Evolutionary conservation across 2,329 filamentous ascomycete species (phyloP).

Genomic region (Penicillium sp.): DNA sequence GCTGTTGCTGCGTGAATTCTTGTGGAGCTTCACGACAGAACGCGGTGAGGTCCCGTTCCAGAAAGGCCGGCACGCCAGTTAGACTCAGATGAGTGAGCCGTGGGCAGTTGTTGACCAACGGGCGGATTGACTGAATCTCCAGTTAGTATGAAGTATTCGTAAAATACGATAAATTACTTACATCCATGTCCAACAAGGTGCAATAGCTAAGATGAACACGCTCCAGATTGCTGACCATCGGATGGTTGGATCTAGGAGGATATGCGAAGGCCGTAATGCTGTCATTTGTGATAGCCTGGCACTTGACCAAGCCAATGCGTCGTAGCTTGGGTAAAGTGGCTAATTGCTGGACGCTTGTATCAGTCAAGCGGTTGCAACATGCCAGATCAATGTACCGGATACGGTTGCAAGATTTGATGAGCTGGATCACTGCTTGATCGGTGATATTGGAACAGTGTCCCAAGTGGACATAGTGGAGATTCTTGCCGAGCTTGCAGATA

Average conservation of each 20-base stretch:
- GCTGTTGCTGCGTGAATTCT: conserved; percentile 93
- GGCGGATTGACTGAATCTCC: conserved; percentile 71
- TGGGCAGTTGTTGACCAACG: conserved; percentile 83
- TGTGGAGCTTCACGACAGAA: conserved; percentile 84
- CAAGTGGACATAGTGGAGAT: conserved; percentile 92
- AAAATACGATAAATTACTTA: conserved; percentile 46
- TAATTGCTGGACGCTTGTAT: conserved; percentile 77
- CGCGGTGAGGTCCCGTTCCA: conserved; percentile 75
- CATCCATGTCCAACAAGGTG: conserved; percentile 74
- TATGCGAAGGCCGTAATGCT: conserved; percentile 83
- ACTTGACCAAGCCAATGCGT: conserved; percentile 93
- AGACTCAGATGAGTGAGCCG: conserved; percentile 90
- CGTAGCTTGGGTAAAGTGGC: conserved; percentile 88
- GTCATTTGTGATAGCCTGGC: conserved; percentile 80
- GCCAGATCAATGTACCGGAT: conserved; percentile 97
- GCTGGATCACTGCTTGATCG: conserved; percentile 76
- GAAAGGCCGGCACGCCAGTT: conserved; percentile 88
- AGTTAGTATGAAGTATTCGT: conserved; percentile 2
- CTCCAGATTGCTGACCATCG: conserved; percentile 71
- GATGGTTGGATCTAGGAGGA: conserved; percentile 53
- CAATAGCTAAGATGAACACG: conserved; percentile 96
- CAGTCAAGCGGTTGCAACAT: conserved; percentile 87
- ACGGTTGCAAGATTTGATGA: conserved; percentile 83
- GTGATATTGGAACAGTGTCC: conserved; percentile 92
- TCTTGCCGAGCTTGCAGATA: conserved; percentile 88